These are phyloP conservation scores for Barbarea vulgaris DNA, from an alignment of 345 rosid species.

Conservation along the genomic window DNA sequence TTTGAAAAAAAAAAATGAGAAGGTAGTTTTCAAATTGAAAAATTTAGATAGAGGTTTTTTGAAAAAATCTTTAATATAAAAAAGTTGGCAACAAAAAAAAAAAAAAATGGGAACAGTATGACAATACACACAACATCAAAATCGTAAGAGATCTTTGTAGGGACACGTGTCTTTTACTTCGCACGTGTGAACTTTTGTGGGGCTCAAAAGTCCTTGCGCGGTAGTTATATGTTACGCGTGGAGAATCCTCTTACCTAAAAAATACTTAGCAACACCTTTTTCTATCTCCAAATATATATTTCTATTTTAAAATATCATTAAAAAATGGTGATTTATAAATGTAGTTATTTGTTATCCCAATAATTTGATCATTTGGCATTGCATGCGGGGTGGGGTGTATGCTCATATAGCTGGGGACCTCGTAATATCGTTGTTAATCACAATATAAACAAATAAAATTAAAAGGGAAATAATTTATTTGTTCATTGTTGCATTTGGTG, in stretches of 20 bases:
- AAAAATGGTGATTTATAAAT: constrained; percentile 16
- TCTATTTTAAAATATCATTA: neutral
- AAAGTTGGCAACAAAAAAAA: neutral
- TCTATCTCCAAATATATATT: neutral
- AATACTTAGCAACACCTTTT: constrained; percentile 4
- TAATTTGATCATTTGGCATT: constrained; percentile 29
- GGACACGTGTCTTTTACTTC: constrained; percentile 42
- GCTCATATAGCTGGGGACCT: constrained; percentile 38
- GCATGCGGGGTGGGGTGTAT: constrained; percentile 35
- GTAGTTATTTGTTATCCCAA: constrained; percentile 21
- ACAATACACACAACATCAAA: constrained; percentile 10
- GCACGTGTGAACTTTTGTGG: constrained; percentile 45
- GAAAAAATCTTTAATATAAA: too few species aligned
- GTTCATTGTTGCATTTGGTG: neutral
- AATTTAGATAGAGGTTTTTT: too few species aligned
- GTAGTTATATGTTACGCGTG: constrained; percentile 38
- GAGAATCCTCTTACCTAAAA: constrained; percentile 21
- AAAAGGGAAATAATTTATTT: neutral
- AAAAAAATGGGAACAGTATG: neutral
- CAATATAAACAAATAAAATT: neutral
- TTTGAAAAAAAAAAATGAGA: too few species aligned
- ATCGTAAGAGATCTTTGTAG: constrained; percentile 43
- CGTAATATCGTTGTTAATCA: neutral
- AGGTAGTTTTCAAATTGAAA: too few species aligned
- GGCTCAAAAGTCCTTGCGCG: constrained; percentile 34